phyloP scores from a whole-genome alignment of 345 rosid genomes.

The Syzygium aromaticum region DNA sequence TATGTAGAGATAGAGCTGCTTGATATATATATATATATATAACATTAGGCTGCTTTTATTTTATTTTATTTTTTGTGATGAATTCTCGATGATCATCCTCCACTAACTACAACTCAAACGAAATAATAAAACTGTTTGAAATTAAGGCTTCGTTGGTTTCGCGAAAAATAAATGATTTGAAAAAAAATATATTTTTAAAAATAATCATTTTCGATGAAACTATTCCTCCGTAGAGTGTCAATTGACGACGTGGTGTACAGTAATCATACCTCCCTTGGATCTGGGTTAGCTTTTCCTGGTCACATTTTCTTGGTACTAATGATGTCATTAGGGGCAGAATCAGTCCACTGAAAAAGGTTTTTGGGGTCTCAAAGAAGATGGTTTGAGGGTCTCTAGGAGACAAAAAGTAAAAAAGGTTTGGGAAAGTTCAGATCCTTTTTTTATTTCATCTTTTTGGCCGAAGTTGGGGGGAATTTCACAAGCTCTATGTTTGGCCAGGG shows the following conservation, averaged over 20 bases:
- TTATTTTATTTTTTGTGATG: not conserved
- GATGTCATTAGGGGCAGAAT: not conserved
- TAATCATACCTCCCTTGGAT: not conserved
- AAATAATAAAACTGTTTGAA: not conserved
- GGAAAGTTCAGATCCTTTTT: not conserved
- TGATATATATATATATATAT: too few species aligned
- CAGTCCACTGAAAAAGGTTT: not conserved
- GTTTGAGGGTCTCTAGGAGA: not conserved
- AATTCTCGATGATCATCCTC: not conserved
- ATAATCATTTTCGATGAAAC: rapidly evolving
- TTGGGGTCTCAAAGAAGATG: not conserved
- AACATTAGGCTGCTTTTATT: not conserved
- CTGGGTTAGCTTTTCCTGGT: not conserved
- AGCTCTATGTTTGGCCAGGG: not conserved
- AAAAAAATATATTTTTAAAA: not conserved
- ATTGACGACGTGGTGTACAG: too few species aligned
- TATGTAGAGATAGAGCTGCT: not conserved
- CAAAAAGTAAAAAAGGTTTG: not conserved
- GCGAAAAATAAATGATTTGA: rapidly evolving
- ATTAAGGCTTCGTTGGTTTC: not conserved
- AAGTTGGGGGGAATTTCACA: not conserved
- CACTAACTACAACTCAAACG: not conserved
- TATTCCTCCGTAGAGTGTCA: rapidly evolving
- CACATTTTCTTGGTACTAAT: not conserved
- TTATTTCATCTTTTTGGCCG: not conserved